Conservation (phyloP, 495 filamentous ascomycete species). For the Bacidia gigantensis region DNA sequence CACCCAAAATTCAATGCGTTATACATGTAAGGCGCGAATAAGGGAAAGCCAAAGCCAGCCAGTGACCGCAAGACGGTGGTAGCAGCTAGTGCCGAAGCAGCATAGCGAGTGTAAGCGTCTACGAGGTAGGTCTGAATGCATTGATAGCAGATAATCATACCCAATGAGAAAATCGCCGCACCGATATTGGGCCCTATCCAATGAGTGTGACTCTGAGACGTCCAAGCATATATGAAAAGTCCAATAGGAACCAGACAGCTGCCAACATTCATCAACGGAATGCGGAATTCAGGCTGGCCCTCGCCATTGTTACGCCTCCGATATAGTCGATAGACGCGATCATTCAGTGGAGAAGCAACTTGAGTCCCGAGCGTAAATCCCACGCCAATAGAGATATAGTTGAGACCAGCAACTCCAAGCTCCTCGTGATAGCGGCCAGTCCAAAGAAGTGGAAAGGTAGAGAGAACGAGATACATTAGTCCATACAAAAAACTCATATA, state of each 20-base stretch:
- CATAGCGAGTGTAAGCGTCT: constrained; percentile 63
- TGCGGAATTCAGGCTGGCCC: constrained; percentile 53
- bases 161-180: constrained; percentile 41
- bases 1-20: constrained; percentile 43
- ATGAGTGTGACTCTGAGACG: constrained; percentile 43
- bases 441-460: constrained; percentile 55
- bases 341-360: constrained; percentile 48
- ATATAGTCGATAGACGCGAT: constrained; percentile 48
- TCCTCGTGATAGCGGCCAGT: constrained; percentile 44
- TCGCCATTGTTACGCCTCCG: constrained; percentile 43
- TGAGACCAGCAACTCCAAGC: constrained; percentile 48
- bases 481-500: constrained; percentile 63
- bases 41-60: constrained; percentile 62
- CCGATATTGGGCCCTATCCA: constrained; percentile 69
- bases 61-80: constrained; percentile 50
- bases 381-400: constrained; percentile 55
- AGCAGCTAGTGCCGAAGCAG: constrained; percentile 59
- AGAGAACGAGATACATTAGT: constrained; percentile 57
- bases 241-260: constrained; percentile 47
- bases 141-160: constrained; percentile 53
- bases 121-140: constrained; percentile 62
- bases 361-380: constrained; percentile 57
- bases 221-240: constrained; percentile 62
- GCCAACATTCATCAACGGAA: constrained; percentile 47
- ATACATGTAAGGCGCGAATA: constrained; percentile 60